Base-by-base conservation (phyloP, 257 asterid genomes). In the Solanum dulcamara region DNA sequence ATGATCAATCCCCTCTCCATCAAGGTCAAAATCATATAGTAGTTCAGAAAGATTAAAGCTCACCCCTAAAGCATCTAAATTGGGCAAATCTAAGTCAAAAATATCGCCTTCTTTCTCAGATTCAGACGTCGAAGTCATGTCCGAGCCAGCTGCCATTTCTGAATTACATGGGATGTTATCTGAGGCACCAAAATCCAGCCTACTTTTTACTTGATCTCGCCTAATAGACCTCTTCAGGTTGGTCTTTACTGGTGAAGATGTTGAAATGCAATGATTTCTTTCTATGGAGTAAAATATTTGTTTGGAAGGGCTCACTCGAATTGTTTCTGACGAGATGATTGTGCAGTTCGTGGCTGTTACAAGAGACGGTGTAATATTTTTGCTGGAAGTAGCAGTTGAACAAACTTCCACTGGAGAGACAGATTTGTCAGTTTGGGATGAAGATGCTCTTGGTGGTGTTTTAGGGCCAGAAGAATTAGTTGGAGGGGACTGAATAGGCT, bases 201-300 rank as follows among this genome's bases (percentile, higher is more conserved):
- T 93, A 81, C 98, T 96, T 85, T 94, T 94, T 48, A 93, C 97
- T 82, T 94, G 95, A 67, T 94, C 98, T 92, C 92, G 93, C 59
- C 68, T 83, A 84, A 62, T 88, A 75, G 91, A 86, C 87, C 93
- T 91, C 90, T 83, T 91, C 86, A 60, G 24, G 85, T 84, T 92
- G 80, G 93, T 33, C 91, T 93, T 93, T 55, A 86, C 81, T 3
- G 99, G 99, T 24, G 98, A 97, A 85, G 92, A 89, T 60, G 93
- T 91, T 11, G 94, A 90, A 53, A 93, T 89, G 46, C 89, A 87
- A 12, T 87, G 95, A 83, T 93, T 97, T 87, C 92, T 93, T 90
- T 93, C 96, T 64, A 96, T 93, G 12, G 98, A 91, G 87, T 93
- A 93, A 83, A 92, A 74, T 85, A 93, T 91, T 83, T 94, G 93